These are phyloP conservation scores for Pichia sp. DNA, from an alignment of 1,139 yeast genomes.

Conservation along the genomic window DNA sequence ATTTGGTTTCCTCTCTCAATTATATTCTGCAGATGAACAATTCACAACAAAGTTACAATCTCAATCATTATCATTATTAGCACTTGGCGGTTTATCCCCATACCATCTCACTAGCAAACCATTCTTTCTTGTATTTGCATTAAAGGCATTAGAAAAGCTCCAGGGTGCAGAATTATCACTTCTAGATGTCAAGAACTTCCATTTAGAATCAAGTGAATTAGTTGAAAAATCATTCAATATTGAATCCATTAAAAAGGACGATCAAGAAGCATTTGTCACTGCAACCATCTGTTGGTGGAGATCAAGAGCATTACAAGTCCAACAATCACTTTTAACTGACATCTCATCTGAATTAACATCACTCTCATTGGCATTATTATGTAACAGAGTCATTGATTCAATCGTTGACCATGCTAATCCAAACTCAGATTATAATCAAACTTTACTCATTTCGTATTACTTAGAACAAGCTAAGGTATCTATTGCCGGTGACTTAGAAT, in stretches of 20 bases:
- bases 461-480: constrained; percentile 68
- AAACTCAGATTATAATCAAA: constrained; percentile 27
- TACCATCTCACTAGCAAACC: constrained; percentile 62
- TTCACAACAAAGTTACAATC: constrained; percentile 20
- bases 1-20: constrained; percentile 28
- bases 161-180: constrained; percentile 35
- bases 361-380: constrained; percentile 40
- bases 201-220: constrained; percentile 26
- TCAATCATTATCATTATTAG: constrained; percentile 37
- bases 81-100: constrained; percentile 60
- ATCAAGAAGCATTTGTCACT: constrained; percentile 31
- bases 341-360: constrained; percentile 48
- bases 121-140: constrained; percentile 40
- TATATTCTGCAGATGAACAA: constrained; percentile 8
- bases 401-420: constrained; percentile 31
- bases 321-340: constrained; percentile 59
- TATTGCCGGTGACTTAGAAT: constrained; percentile 60
- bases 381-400: constrained; percentile 35
- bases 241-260: constrained; percentile 18
- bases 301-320: constrained; percentile 61
- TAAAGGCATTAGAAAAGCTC: constrained; percentile 51
- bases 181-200: constrained; percentile 25
- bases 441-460: constrained; percentile 48
- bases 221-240: constrained; percentile 23
- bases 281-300: constrained; percentile 74